Evolutionary conservation across 1,284 basidiomycete species (phyloP).

Genomic region (Schizophyllum commune): DNA sequence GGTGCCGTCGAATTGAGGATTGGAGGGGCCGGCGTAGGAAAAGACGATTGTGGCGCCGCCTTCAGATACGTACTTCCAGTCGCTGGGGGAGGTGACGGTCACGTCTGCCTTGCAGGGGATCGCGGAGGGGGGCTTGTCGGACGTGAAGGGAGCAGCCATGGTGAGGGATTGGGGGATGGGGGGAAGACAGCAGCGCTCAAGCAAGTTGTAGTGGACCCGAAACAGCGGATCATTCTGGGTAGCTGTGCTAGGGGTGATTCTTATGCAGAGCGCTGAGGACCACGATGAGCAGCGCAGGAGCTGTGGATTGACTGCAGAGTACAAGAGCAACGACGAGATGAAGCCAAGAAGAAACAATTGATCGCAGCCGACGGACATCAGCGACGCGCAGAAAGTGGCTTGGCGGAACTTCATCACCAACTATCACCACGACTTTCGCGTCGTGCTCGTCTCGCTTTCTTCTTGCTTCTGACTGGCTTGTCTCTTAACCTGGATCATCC

Average conservation of each 20-base stretch:
- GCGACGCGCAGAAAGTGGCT: no score
- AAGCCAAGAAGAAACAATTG: no score
- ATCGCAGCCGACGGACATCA: no score
- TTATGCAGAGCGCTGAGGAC: not conserved
- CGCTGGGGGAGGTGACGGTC: constrained; percentile 35
- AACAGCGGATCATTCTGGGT: not conserved
- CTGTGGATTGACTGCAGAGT: no score
- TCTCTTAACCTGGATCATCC: no score
- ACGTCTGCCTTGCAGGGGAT: constrained; percentile 8
- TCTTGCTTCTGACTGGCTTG: no score
- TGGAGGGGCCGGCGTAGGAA: constrained; percentile 56
- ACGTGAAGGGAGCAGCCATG: not conserved
- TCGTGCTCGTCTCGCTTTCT: no score
- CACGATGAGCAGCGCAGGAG: not conserved
- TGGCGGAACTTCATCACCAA: no score
- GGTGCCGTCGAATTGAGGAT: constrained; percentile 46
- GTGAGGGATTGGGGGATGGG: not conserved
- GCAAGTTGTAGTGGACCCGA: not conserved
- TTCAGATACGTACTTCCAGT: constrained; percentile 85
- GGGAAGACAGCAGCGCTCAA: not conserved
- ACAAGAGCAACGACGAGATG: no score
- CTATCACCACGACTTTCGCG: no score
- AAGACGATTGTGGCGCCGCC: constrained; percentile 88
- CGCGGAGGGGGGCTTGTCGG: not conserved
- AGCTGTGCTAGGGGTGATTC: not conserved